phyloP scores from a whole-genome alignment of 345 rosid species.

The Salix brachista region DNA sequence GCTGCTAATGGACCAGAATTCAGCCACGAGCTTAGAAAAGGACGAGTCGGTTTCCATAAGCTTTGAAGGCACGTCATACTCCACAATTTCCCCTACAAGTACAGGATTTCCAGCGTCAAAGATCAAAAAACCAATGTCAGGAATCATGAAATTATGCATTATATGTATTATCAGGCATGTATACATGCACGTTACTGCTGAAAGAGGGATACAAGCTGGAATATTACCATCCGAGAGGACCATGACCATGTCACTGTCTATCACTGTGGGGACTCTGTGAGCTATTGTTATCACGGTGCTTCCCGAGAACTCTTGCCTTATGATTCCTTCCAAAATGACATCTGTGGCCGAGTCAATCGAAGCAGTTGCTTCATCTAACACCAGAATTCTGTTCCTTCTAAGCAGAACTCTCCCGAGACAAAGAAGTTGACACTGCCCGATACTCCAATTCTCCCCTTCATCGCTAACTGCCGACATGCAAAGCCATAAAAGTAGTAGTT shows the following conservation, averaged over 20 bases:
- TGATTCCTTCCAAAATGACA: conserved; percentile 19
- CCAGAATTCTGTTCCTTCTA: conserved; percentile 19
- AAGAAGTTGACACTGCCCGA: conserved; percentile 27
- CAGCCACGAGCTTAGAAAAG: conserved; percentile 24
- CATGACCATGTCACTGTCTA: conserved; percentile 25
- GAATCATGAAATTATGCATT: too few species aligned
- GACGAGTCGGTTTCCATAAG: conserved; percentile 20
- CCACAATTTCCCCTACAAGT: conserved; percentile 14
- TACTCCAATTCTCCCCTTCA: conserved; percentile 27
- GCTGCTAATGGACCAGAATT: conserved; percentile 18
- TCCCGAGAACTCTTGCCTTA: conserved; percentile 18
- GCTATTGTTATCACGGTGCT: conserved; percentile 27
- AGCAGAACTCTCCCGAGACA: conserved; percentile 25
- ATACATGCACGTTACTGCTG: not conserved
- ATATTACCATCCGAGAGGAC: conserved; percentile 19
- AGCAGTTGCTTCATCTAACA: conserved; percentile 31
- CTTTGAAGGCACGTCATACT: conserved; percentile 17
- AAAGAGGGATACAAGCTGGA: not conserved
- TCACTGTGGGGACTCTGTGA: conserved; percentile 20
- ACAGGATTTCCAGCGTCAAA: not conserved
- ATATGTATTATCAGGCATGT: too few species aligned
- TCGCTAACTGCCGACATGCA: conserved; percentile 7
- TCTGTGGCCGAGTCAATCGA: conserved; percentile 33
- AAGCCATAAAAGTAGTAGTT: not conserved
- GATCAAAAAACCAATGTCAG: not conserved